Percentiles rank a stretch among this genome's conserved stretches.
Conservation (phyloP, 2,329 filamentous ascomycete genomes). For the Cordyceps farinosa region DNA sequence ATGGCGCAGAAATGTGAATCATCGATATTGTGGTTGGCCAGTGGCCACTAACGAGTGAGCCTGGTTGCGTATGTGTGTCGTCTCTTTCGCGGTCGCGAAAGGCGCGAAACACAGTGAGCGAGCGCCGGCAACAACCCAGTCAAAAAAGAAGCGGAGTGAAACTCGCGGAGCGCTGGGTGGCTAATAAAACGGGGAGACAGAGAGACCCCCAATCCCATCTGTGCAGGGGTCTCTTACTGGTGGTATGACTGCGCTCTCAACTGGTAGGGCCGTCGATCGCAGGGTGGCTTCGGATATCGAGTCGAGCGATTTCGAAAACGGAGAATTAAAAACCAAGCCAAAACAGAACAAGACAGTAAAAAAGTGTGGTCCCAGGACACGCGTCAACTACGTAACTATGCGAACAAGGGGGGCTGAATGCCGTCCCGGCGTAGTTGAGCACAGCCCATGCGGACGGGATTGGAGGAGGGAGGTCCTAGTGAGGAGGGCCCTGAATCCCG, state of each 20-base stretch:
- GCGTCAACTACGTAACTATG: slow-evolving; percentile 14
- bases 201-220: not conserved
- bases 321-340: not conserved
- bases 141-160: not conserved
- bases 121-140: not conserved
- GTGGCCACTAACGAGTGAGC: not conserved
- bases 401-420: slow-evolving; percentile 5
- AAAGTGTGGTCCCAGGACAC: slow-evolving; percentile 3
- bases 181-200: not conserved
- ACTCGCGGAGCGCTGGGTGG: not conserved
- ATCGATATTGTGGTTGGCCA: slow-evolving; percentile 1
- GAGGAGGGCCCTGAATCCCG: slow-evolving; percentile 3
- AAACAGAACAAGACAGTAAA: not conserved
- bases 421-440: not conserved
- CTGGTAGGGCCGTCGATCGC: slow-evolving; percentile 4
- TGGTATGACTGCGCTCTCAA: not conserved
- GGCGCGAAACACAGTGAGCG: slow-evolving; percentile 2
- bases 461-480: not conserved
- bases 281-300: slow-evolving; percentile 15
- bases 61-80: slow-evolving; percentile 2
- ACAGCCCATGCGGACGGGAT: not conserved
- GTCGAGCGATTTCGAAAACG: not conserved
- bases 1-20: slow-evolving; percentile 9
- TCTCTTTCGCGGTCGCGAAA: slow-evolving; percentile 2
- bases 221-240: not conserved